Conservation (phyloP, 371 early-diverging fungal species). For the Mortierella sp. region DNA sequence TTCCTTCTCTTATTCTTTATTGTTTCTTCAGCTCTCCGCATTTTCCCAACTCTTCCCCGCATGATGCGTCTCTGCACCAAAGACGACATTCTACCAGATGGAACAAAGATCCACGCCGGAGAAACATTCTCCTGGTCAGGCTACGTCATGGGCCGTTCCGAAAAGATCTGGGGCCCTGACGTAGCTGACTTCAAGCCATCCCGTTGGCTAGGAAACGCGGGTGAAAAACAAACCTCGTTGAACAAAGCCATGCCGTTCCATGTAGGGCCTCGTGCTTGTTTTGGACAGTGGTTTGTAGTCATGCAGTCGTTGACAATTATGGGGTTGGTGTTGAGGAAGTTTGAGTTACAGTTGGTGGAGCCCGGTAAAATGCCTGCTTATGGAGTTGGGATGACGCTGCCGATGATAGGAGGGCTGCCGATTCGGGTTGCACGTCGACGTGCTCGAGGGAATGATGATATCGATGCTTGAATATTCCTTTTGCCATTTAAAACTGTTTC, state of each 20-base stretch:
- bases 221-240: no score
- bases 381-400: constrained; percentile 56
- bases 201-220: constrained; percentile 62
- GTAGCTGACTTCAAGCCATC: constrained; percentile 70
- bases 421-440: constrained; percentile 39
- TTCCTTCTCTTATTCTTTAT: constrained; percentile 47
- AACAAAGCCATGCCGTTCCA: constrained; percentile 57
- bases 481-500: no score
- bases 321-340: constrained; percentile 56
- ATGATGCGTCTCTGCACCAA: constrained; percentile 64
- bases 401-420: constrained; percentile 62
- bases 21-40: constrained; percentile 55
- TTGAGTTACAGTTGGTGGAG: constrained; percentile 51
- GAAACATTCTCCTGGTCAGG: constrained; percentile 59
- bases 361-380: constrained; percentile 50
- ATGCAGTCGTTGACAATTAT: constrained; percentile 62
- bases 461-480: no score
- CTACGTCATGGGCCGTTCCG: constrained; percentile 65
- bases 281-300: constrained; percentile 61
- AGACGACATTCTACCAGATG: constrained; percentile 73
- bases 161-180: constrained; percentile 71
- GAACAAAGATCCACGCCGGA: constrained; percentile 64
- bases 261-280: constrained; percentile 63
- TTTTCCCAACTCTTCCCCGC: constrained; percentile 69
- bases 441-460: no score